These are phyloP conservation scores for Paraleonurus japonicus DNA, from an alignment of 257 asterid genomes.

Conservation along the genomic window DNA sequence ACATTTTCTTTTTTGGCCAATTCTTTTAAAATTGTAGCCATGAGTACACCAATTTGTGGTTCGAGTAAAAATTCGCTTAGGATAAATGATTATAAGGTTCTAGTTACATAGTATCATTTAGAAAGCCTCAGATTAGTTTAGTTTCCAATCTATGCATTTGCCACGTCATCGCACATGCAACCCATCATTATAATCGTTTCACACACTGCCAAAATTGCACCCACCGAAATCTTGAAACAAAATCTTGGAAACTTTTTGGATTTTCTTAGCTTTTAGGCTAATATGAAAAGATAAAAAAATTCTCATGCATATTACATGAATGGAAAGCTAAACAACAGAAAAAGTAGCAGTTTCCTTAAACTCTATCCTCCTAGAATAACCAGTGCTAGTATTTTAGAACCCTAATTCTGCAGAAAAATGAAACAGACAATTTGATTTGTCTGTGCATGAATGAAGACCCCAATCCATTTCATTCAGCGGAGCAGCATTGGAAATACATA, in stretches of 20 bases:
- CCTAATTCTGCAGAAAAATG: not conserved
- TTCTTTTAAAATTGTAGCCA: not conserved
- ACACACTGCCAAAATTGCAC: not conserved
- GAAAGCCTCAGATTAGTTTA: not conserved
- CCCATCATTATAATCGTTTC: not conserved
- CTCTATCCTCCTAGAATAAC: not conserved
- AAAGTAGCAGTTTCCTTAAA: not conserved
- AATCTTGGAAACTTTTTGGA: too few relatives aligned
- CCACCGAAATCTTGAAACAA: too few relatives aligned
- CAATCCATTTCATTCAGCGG: slow-evolving; percentile 1
- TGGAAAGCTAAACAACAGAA: not conserved
- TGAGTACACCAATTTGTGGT: not conserved
- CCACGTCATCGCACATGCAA: not conserved
- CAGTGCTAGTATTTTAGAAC: slow-evolving; percentile 1
- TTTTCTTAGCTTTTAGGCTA: not conserved
- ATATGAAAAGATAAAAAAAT: not conserved
- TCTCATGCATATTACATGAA: not conserved
- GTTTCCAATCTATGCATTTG: not conserved
- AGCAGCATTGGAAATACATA: slow-evolving; percentile 1
- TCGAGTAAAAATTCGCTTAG: not conserved
- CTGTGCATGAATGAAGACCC: slow-evolving; percentile 16
- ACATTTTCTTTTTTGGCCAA: not conserved
- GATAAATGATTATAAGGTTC: not conserved
- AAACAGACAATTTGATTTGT: not conserved
- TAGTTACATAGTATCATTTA: not conserved